phyloP scores from a whole-genome alignment of 208 protist species.

The Trichomonas tenax region DNA sequence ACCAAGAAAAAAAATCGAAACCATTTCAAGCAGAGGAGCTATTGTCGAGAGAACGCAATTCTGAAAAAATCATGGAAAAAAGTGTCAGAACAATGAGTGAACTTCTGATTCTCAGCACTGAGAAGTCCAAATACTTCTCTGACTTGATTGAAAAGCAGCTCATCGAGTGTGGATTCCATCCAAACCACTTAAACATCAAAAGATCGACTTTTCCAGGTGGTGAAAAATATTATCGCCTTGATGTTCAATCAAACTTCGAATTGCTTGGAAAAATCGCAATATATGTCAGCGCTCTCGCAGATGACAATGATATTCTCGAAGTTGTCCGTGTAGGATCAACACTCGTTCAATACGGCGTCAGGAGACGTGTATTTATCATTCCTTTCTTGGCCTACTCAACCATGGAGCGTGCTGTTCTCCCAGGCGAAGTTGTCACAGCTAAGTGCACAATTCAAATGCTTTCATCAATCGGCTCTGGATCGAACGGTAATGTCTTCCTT shows the following conservation, averaged over 20 bases:
- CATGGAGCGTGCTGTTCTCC: background rate
- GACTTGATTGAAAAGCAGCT: background rate
- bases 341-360: background rate
- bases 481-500: slow-evolving; percentile 9
- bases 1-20: no score
- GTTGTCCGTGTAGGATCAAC: background rate
- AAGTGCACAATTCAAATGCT: slow-evolving; percentile 21
- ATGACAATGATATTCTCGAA: slow-evolving; percentile 2
- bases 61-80: no score
- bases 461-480: background rate
- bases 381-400: slow-evolving; percentile 7
- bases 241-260: slow-evolving; percentile 18
- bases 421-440: background rate
- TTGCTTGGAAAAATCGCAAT: background rate
- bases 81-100: background rate
- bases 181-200: background rate
- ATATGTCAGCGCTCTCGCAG: background rate
- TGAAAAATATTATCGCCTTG: background rate
- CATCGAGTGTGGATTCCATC: background rate
- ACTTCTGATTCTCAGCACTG: background rate
- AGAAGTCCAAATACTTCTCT: background rate
- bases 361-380: background rate
- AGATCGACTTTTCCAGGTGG: background rate
- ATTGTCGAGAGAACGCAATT: no score
- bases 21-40: no score